These are phyloP conservation scores for Eimeria falciformis DNA, from an alignment of 169 alveolate species.

Conservation along the genomic window DNA sequence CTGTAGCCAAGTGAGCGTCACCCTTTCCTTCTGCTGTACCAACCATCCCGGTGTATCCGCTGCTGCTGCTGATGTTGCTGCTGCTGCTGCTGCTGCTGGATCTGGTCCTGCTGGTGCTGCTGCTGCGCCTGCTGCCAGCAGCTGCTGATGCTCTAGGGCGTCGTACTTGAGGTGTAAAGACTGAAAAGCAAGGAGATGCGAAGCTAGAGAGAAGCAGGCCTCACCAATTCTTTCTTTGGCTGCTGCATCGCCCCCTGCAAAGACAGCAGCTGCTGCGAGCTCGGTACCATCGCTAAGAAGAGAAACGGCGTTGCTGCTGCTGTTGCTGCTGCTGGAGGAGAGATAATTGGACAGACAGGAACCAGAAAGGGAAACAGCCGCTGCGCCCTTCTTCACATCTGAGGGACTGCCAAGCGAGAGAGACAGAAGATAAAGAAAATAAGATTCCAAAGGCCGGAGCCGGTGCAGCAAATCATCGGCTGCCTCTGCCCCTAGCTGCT, in stretches of 20 bases:
- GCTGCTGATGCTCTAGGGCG: slow-evolving; percentile 21
- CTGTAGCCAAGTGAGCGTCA: slow-evolving; percentile 33
- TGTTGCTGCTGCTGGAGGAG: slow-evolving; percentile 13
- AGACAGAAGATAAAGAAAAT: slow-evolving; percentile 52
- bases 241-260: slow-evolving; percentile 45
- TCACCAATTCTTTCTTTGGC: slow-evolving; percentile 13
- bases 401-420: neutral
- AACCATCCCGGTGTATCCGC: slow-evolving; percentile 32
- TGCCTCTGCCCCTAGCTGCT: slow-evolving; percentile 62
- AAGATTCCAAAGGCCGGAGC: slow-evolving; percentile 47
- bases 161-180: slow-evolving; percentile 41
- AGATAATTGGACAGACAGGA: slow-evolving; percentile 34
- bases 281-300: slow-evolving; percentile 8
- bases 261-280: neutral
- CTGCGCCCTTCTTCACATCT: neutral
- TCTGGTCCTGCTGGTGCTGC: slow-evolving; percentile 12
- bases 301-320: slow-evolving; percentile 20
- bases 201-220: slow-evolving; percentile 3
- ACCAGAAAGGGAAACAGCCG: slow-evolving; percentile 1
- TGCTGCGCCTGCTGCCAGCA: neutral
- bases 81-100: neutral
- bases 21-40: slow-evolving; percentile 32
- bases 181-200: slow-evolving; percentile 40
- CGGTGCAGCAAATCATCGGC: slow-evolving; percentile 48
- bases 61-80: neutral